A percentile compares a stretch with the other conserved stretches of the same genome.
Evolutionary conservation across 345 rosid genomes (phyloP).

Genomic region (Gossypium sturtianum): DNA sequence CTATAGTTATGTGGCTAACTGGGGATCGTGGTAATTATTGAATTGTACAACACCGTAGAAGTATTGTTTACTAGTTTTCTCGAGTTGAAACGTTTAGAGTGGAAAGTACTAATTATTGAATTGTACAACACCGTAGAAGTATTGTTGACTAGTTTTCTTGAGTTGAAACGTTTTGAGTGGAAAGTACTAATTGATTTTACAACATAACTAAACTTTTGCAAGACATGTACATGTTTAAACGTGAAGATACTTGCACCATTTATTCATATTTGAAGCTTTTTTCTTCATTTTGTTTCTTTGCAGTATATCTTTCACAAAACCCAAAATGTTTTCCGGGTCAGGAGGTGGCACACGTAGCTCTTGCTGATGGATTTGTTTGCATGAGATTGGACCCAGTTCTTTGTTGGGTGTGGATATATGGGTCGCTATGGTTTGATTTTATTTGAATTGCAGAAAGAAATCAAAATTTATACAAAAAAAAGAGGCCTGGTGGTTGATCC

Average conservation of each 20-base stretch:
- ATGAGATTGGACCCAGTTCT: not conserved
- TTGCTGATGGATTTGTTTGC: not conserved
- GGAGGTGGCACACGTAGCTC: not conserved
- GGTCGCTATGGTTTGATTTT: not conserved
- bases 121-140: not conserved
- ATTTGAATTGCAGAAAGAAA: too few relatives aligned
- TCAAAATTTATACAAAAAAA: too few relatives aligned
- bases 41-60: not conserved
- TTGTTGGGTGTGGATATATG: too few relatives aligned
- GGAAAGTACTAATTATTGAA: not conserved
- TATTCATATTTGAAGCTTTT: not conserved
- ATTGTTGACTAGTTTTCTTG: not conserved
- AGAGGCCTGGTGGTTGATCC: too few relatives aligned
- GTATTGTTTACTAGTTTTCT: not conserved
- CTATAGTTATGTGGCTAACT: not conserved
- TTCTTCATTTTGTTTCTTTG: not conserved
- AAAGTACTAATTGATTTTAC: not conserved
- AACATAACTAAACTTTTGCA: not conserved
- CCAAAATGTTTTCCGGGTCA: not conserved
- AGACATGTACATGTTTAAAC: not conserved
- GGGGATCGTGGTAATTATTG: not conserved
- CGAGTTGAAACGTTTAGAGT: not conserved
- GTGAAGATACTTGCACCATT: not conserved
- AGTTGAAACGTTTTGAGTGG: not conserved
- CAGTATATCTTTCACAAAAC: not conserved